Base-by-base conservation (phyloP, 2,329 filamentous ascomycete genomes). In the Fonsecaea pedrosoi region DNA sequence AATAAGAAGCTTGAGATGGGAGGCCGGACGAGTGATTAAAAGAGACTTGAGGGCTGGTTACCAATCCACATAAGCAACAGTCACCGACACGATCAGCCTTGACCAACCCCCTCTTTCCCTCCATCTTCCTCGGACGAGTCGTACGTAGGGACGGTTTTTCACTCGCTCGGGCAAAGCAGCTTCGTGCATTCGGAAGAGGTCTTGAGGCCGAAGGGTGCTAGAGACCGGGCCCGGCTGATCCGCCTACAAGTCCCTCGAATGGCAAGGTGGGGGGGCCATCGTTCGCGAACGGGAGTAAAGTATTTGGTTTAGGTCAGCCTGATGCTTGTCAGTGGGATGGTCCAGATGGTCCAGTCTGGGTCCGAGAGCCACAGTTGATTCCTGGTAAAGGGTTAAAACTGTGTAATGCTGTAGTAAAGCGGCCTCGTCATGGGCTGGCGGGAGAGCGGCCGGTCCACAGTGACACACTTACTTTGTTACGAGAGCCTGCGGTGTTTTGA, bases 21-120 rank as follows among this genome's bases (percentile, higher is more conserved):
- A 40, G 59, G 45, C 25, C 30, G 57, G 38, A 48, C 8, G 25
- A 25, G 58, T 21, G 37, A 42, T 61, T 53, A 61, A 61, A 54
- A 61, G 34, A 34, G 48, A 32, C 48, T 35, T 35, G 3, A 34
- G 18, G 13, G 30, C 25, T 10, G 54, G 32, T 62, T 62, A 56
- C 60, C 60, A 62, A 62, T 62, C 60, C 60, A 62, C 50, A 56
- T 62, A 62, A 62, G 60, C 60, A 54, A 40, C 59, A 53, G 59
- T 61, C 59, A 61, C 34, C 25, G 35, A 21, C 8, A 61, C 40
- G 59, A 54, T 60, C 45, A 25, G 32, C 59, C 18, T n/a, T 45
- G 15, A 6, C 45, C 45, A 18, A 21, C 18, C 45, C 45, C 42
- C 40, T 9, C 8, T 12, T 4, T 25, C 13, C 18, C 18, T 12